A percentile compares a stretch with the other conserved stretches of the same genome.
phyloP scores from a whole-genome alignment of 75 land plant genomes.

The Picea sitchensis region DNA sequence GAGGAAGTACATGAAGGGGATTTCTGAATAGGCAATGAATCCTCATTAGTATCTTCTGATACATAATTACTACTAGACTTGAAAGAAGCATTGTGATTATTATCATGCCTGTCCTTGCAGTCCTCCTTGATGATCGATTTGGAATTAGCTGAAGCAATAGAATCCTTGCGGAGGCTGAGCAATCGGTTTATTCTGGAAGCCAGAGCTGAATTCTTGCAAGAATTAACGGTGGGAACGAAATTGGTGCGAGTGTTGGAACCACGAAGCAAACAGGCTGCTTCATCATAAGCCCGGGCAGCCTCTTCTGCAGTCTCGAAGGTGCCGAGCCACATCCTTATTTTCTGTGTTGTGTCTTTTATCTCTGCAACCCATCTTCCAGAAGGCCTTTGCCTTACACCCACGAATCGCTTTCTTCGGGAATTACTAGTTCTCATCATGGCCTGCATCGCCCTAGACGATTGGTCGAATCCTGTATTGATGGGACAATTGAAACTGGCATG shows the following conservation, averaged over 20 bases:
- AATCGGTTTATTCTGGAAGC: conserved; percentile 38
- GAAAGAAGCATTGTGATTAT: too few species aligned
- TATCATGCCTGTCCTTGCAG: too few species aligned
- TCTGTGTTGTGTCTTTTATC: conserved; percentile 74
- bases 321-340: conserved; percentile 76
- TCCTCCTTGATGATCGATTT: too few species aligned
- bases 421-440: not conserved
- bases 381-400: conserved; percentile 70
- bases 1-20: too few species aligned
- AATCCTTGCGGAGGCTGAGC: conserved; percentile 27
- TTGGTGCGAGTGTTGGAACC: conserved; percentile 72
- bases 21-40: too few species aligned
- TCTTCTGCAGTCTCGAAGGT: conserved; percentile 63
- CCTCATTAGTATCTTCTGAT: too few species aligned
- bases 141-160: not conserved
- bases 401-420: conserved; percentile 30
- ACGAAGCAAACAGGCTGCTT: conserved; percentile 65
- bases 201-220: conserved; percentile 22
- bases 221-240: conserved; percentile 20
- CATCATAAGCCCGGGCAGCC: conserved; percentile 75
- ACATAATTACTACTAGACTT: too few species aligned
- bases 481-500: not conserved
- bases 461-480: too few species aligned
- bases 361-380: conserved; percentile 76
- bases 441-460: not conserved